Evolutionary conservation across 441 rosid species (phyloP), one percentile per base, ranked within the genome.

Genomic region (Adansonia grandidieri): DNA sequence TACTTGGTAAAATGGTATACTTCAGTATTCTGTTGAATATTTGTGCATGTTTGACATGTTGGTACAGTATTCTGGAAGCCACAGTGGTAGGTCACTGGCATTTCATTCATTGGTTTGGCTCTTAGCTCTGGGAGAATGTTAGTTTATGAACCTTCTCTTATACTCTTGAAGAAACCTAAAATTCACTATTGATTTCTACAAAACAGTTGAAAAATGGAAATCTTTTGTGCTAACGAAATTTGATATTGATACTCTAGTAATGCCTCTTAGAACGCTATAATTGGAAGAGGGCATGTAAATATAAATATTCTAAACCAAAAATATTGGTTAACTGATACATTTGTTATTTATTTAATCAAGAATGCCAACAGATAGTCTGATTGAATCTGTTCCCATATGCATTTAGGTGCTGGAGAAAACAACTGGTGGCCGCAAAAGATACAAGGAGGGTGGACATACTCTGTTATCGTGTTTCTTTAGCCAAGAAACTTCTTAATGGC

Each of bases 401-500:
- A 15, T 69, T 61, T 83, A 96, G 99, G 81, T 91, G 98, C 85
- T 93, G 97, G 98, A 93, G 91, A 88, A 96, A 96, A 80, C 99
- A 96, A 81, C 75, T 96, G 84, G 73, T 85, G 82, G 83, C 83
- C 63, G 98, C 98, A 0, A 94, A 84, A 69, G 95, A 91, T 71
- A 94, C 98, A 0, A 80, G 98, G 80, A 91, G 96, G 69, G 97
- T 92, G n/a, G 98, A 94, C 79, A 89, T 96, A 75, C 90, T 96
- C 42, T 92, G 97, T 82, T 93, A 96, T 79, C 99, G 99, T 19
- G 61, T 94, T 44, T 93, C 92, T 42, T 78, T 96, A 65, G 89
- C 93, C 80, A 93, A 89, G 81, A 96, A 90, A 84, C 95, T 96
- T 85, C 84, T 94, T 56, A 84, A 77, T 37, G 88, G 95, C 42